phyloP scores from a whole-genome alignment of 768 basidiomycete genomes.

The Strobilomyces echinocephalus region DNA sequence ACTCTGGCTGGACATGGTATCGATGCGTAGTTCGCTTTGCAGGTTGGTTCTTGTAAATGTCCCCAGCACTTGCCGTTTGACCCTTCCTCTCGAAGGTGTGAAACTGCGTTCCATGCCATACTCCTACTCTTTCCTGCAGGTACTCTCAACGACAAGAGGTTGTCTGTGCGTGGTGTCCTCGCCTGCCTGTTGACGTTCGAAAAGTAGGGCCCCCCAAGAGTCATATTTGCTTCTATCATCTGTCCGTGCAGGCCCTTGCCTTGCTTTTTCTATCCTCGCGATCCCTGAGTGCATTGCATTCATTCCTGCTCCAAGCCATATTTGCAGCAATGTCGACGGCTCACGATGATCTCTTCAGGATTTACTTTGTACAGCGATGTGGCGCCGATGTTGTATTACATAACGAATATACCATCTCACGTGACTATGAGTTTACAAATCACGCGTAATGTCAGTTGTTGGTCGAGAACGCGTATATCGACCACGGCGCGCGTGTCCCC shows the following conservation, averaged over 20 bases:
- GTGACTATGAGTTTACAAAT: constrained; percentile 12
- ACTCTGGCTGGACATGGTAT: constrained; percentile 65
- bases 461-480: constrained; percentile 7
- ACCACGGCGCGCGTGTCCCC: constrained; percentile 7
- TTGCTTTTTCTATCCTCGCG: constrained; percentile 50
- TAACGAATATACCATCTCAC: not conserved
- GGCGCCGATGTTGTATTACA: constrained; percentile 9
- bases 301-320: constrained; percentile 49
- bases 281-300: constrained; percentile 44
- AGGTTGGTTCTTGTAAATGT: constrained; percentile 32
- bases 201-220: constrained; percentile 39
- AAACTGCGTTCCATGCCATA: constrained; percentile 39
- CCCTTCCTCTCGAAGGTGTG: constrained; percentile 35
- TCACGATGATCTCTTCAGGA: constrained; percentile 63
- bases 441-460: not conserved
- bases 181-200: not conserved
- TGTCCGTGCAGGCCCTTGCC: constrained; percentile 42
- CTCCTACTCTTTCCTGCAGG: constrained; percentile 66
- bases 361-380: constrained; percentile 52
- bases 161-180: constrained; percentile 44
- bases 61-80: not conserved
- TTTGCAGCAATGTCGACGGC: constrained; percentile 57
- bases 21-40: constrained; percentile 63
- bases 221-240: constrained; percentile 35
- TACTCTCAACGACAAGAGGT: constrained; percentile 57